These are phyloP conservation scores for Candida albicans DNA, from an alignment of 1,139 yeast species.

Conservation along the genomic window DNA sequence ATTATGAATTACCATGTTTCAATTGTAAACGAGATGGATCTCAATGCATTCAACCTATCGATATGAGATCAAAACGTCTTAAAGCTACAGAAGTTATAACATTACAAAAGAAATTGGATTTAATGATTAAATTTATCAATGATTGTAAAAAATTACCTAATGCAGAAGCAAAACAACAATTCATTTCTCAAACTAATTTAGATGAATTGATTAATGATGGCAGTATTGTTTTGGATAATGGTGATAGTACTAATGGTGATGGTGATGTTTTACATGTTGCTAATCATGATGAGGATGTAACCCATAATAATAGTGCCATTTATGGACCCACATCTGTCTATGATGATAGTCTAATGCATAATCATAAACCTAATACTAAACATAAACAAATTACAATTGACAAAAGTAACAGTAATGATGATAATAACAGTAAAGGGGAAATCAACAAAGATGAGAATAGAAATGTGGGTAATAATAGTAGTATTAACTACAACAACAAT, in stretches of 20 bases:
- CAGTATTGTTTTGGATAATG: too few species aligned
- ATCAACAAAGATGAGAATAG: constrained; percentile 24
- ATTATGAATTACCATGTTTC: constrained; percentile 50
- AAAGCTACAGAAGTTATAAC: constrained; percentile 48
- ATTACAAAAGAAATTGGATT: constrained; percentile 31
- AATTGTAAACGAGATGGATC: constrained; percentile 45
- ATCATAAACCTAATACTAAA: constrained; percentile 16
- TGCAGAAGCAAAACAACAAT: constrained; percentile 16
- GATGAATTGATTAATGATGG: constrained; percentile 12
- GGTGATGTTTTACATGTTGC: not conserved
- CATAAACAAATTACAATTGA: constrained; percentile 23
- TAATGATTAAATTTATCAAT: constrained; percentile 26
- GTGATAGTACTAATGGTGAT: not conserved
- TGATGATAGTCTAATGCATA: constrained; percentile 30
- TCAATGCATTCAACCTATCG: constrained; percentile 51
- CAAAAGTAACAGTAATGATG: too few species aligned
- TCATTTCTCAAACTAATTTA: constrained; percentile 22
- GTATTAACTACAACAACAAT: constrained; percentile 29
- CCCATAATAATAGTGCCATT: constrained; percentile 29
- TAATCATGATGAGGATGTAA: constrained; percentile 16
- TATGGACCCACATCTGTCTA: constrained; percentile 56
- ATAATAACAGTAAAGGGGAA: constrained; percentile 13
- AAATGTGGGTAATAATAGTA: constrained; percentile 4
- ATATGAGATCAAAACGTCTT: constrained; percentile 54
- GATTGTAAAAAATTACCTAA: constrained; percentile 19